These are phyloP conservation scores for Fragosphaeria purpurea DNA, from an alignment of 2,329 filamentous ascomycete genomes.

Conservation along the genomic window DNA sequence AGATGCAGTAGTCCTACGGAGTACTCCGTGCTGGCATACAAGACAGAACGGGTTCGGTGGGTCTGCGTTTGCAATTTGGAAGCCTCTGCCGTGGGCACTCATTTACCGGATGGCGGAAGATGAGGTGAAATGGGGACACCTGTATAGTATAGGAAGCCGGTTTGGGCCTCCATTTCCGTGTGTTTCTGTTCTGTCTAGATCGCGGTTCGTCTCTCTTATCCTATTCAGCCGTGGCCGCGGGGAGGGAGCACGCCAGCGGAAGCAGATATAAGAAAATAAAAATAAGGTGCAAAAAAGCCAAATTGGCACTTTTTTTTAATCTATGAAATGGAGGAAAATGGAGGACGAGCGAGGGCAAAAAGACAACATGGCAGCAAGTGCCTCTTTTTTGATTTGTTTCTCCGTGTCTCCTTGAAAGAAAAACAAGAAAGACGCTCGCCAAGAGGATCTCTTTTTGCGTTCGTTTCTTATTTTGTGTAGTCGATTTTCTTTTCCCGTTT, in stretches of 20 bases:
- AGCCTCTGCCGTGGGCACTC: conserved; percentile 1
- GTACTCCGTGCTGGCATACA: too few relatives aligned
- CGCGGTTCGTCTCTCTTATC: background rate
- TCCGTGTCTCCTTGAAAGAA: too few relatives aligned
- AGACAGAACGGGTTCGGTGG: too few relatives aligned
- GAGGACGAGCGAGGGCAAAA: background rate
- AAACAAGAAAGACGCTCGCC: too few relatives aligned
- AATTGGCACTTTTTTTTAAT: background rate
- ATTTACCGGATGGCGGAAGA: conserved; percentile 3
- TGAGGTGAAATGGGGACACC: background rate
- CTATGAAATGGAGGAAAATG: background rate
- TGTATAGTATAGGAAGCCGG: conserved; percentile 1
- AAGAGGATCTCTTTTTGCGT: background rate
- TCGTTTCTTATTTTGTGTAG: background rate
- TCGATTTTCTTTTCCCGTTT: background rate
- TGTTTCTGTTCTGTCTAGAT: too few relatives aligned
- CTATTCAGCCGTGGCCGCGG: conserved; percentile 2
- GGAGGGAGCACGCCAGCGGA: background rate
- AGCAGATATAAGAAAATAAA: background rate
- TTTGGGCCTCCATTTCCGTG: background rate
- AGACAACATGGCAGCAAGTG: background rate
- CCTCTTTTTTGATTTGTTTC: too few relatives aligned
- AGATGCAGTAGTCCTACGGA: too few relatives aligned
- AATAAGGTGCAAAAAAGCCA: conserved; percentile 1
- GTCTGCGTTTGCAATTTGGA: background rate